Percentiles rank a stretch among this genome's conserved stretches.
Conservation (phyloP, 768 basidiomycete species). For the Phylloporus sp. region DNA sequence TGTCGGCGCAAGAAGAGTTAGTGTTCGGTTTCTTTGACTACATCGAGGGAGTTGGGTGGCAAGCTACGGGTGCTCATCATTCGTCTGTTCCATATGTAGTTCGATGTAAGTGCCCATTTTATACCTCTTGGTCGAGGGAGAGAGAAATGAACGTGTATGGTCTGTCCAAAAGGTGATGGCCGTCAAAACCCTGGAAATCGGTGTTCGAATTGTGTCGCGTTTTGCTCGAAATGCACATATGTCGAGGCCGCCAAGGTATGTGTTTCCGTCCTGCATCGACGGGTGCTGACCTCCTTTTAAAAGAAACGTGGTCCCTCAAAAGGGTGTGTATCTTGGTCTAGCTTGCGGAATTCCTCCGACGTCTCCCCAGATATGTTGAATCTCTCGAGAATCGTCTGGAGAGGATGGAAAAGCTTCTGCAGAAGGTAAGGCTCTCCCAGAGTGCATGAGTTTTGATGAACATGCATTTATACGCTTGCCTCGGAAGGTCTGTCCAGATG, state of each 20-base stretch:
- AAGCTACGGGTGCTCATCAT: neutral
- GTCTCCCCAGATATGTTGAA: slow-evolving; percentile 49
- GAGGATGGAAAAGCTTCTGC: slow-evolving; percentile 61
- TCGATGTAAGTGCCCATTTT: slow-evolving; percentile 20
- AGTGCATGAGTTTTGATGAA: no score
- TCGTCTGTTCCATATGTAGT: neutral
- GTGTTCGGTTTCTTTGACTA: slow-evolving; percentile 15
- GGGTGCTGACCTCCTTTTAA: neutral
- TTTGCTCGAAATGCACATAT: slow-evolving; percentile 51
- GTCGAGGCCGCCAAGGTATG: slow-evolving; percentile 51
- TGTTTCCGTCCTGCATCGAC: neutral
- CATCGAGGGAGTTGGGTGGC: neutral
- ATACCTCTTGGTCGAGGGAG: no score
- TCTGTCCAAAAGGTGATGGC: slow-evolving; percentile 48
- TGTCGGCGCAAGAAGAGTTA: slow-evolving; percentile 82
- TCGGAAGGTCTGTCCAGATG: slow-evolving; percentile 63
- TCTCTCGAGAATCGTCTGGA: slow-evolving; percentile 58
- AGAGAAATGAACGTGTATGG: neutral
- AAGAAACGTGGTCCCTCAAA: slow-evolving; percentile 42
- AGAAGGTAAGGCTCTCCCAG: slow-evolving; percentile 37
- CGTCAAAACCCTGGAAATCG: slow-evolving; percentile 50
- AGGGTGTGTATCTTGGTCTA: slow-evolving; percentile 20
- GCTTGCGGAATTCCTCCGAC: neutral
- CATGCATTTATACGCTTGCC: neutral
- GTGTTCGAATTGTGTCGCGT: slow-evolving; percentile 55